These are phyloP conservation scores for Dendrothele bispora DNA, from an alignment of 768 basidiomycete species.

Conservation along the genomic window DNA sequence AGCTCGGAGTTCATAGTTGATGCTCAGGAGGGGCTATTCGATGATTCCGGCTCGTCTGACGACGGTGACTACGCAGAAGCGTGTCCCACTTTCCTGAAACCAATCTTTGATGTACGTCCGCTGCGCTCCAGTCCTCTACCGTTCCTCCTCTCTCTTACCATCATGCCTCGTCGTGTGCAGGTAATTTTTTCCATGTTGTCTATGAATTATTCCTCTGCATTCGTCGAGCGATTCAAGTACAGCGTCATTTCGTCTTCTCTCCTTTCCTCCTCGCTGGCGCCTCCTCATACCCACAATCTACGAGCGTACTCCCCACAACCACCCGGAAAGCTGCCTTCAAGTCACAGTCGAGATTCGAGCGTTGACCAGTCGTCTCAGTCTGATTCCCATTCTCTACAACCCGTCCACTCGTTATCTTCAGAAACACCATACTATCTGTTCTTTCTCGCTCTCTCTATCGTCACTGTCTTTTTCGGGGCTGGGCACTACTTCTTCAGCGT, in stretches of 20 bases:
- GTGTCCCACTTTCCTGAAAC: slow-evolving; percentile 34
- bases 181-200: slow-evolving; percentile 10
- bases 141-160: slow-evolving; percentile 13
- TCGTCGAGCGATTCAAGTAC: slow-evolving; percentile 83
- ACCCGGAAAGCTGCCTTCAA: too few relatives aligned
- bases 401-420: slow-evolving; percentile 21
- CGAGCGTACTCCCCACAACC: slow-evolving; percentile 29
- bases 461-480: slow-evolving; percentile 39
- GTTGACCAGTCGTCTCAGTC: slow-evolving; percentile 21
- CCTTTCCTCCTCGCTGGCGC: slow-evolving; percentile 56
- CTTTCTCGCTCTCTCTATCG: slow-evolving; percentile 37
- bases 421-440: slow-evolving; percentile 42
- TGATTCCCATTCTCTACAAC: slow-evolving; percentile 17
- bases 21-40: slow-evolving; percentile 37
- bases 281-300: slow-evolving; percentile 30
- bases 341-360: slow-evolving; percentile 46
- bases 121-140: neutral
- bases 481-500: slow-evolving; percentile 44
- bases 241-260: slow-evolving; percentile 79
- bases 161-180: too few relatives aligned
- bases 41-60: slow-evolving; percentile 25
- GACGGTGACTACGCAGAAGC: slow-evolving; percentile 27
- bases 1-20: slow-evolving; percentile 35
- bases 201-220: slow-evolving; percentile 43
- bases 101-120: slow-evolving; percentile 40